Base-by-base conservation (phyloP, 208 protist genomes). In the Zelonia costaricensis region DNA sequence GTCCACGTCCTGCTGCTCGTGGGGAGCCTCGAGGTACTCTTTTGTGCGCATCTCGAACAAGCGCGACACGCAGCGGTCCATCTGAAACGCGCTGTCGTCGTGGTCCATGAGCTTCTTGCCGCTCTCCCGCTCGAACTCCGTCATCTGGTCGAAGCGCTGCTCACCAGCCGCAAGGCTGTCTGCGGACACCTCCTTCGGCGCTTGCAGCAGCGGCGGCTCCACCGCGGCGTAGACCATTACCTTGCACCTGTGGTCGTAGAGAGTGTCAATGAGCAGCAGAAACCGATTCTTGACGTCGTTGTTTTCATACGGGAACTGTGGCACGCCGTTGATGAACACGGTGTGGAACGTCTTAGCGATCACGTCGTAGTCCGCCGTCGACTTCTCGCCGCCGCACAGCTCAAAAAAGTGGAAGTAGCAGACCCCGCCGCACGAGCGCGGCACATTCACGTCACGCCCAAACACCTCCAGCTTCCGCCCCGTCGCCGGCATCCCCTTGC, bases 311-410 rank as follows among this genome's bases (percentile, higher is more conserved):
- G 85, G 39, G 39, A 93, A 93, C 23, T 82, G 82, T 6, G 87
- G 88, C 0, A 96, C 79, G 27, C 86, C 82, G 35, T 93, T 82
- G 59, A 97, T 84, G 63, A 96, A 94, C 2, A 95, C 51, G 0
- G 92, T 96, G 61, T 97, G 79, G 69, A 93, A 97, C 10, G 84
- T 86, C 25, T 80, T 80, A 16, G 88, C 88, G 35, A 97, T 93
- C 0, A 92, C 75, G 30, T 82, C 72, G 75, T 86, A 97, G 62
- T 97, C 92, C 3, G 90, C 89, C 12, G 84, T 79, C 8, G 84
- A 92, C 62, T 86, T 77, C 9, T 69, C 76, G 4, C 60, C 74
- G 7, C 75, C 78, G 45, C 90, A 97, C 3, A 97, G 52, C 56
- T 97, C 82, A 15, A 44, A 62, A 42, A 97, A 97, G 49, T 86